These are phyloP conservation scores for Leccinum imitatum DNA, from an alignment of 768 basidiomycete genomes.

Conservation along the genomic window DNA sequence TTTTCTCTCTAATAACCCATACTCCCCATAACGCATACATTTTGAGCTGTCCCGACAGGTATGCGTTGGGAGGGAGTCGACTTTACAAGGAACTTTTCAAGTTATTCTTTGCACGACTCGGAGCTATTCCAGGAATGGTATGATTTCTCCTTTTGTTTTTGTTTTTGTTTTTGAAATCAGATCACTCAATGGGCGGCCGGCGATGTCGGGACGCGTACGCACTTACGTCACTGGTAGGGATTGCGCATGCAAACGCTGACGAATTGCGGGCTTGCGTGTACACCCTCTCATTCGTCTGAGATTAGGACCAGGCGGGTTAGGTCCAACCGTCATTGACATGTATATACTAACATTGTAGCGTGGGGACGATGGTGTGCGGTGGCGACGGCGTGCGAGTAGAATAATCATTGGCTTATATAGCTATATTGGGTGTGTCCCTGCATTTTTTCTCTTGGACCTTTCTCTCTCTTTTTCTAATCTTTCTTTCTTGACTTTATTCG, in stretches of 20 bases:
- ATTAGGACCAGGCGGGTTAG: not conserved
- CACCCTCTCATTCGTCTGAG: not conserved
- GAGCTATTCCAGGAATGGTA: not conserved
- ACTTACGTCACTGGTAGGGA: not conserved
- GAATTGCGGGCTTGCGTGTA: not conserved
- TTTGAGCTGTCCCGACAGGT: no score
- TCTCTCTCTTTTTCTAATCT: not conserved
- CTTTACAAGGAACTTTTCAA: no score
- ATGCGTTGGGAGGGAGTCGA: no score
- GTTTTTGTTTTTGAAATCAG: not conserved
- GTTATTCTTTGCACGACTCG: no score
- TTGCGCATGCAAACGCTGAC: not conserved
- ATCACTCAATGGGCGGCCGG: not conserved
- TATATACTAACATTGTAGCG: not conserved
- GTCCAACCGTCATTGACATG: not conserved
- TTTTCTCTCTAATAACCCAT: no score
- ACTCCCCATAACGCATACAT: no score
- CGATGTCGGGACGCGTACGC: not conserved
- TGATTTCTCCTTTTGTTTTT: not conserved
- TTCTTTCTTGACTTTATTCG: not conserved
- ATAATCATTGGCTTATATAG: not conserved
- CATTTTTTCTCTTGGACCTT: not conserved
- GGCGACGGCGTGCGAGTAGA: slow-evolving; percentile 1
- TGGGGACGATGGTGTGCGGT: not conserved
- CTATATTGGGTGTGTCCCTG: not conserved